Evolutionary conservation across 208 protist genomes (phyloP).

Genomic region (Trichomonas tenax): DNA sequence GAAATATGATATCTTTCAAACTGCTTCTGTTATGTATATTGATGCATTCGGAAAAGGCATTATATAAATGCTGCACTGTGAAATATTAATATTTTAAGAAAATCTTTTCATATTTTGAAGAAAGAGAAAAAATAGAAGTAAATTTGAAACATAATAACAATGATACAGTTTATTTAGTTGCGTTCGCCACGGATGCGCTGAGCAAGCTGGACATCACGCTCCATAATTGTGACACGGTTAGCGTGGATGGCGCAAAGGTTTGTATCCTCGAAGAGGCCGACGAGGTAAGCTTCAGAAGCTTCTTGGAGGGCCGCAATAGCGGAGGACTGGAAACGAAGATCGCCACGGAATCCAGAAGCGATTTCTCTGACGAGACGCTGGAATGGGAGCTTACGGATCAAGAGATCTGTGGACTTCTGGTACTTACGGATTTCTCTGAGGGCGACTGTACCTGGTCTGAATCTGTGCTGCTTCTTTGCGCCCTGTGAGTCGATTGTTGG

Average conservation of each 20-base stretch:
- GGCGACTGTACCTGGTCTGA: conserved; percentile 92
- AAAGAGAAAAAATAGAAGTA: no score
- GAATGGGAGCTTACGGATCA: conserved; percentile 95
- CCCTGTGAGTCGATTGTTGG: conserved; percentile 47
- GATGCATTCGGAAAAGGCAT: no score
- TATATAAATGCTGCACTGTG: no score
- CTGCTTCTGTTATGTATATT: no score
- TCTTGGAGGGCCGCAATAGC: conserved; percentile 85
- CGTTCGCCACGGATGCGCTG: no score
- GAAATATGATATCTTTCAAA: no score
- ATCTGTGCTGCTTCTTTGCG: conserved; percentile 82
- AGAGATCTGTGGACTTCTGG: conserved; percentile 90
- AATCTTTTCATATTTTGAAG: no score
- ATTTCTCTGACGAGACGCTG: conserved; percentile 95
- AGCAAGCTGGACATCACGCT: no score
- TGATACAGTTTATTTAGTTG: no score
- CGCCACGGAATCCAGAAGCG: conserved; percentile 73
- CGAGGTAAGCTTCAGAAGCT: conserved; percentile 79
- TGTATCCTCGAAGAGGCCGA: conserved; percentile 68
- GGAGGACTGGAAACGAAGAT: conserved; percentile 69
- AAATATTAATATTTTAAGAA: no score
- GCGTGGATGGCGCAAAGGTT: conserved; percentile 92
- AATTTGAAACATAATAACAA: no score
- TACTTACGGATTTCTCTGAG: conserved; percentile 93
- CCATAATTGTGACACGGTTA: conserved; percentile 90